Evolutionary conservation across 2,329 filamentous ascomycete species (phyloP).

Genomic region (Stachybotrys elegans): DNA sequence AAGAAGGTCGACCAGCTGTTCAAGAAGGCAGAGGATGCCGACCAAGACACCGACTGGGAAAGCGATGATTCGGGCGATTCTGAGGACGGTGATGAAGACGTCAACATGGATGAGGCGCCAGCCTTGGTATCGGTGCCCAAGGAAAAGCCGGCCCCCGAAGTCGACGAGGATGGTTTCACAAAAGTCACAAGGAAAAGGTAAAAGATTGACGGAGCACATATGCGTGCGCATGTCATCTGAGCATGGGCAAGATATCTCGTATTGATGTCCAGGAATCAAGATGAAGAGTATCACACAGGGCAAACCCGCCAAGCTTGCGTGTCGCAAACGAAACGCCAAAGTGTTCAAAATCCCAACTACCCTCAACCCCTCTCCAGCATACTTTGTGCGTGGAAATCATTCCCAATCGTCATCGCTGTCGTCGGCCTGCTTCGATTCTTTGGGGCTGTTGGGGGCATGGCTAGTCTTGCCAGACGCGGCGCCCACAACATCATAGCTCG

Average conservation of each 20-base stretch:
- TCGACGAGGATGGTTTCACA: conserved; percentile 79
- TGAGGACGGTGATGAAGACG: conserved; percentile 53
- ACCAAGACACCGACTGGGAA: conserved; percentile 58
- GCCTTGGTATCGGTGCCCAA: conserved; percentile 49
- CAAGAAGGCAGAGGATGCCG: conserved; percentile 48
- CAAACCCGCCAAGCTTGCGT: conserved; percentile 12
- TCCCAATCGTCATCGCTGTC: conserved; percentile 65
- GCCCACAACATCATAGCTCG: conserved; percentile 90
- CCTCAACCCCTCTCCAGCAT: conserved; percentile 5
- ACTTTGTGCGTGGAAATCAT: conserved; percentile 32
- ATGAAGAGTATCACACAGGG: conserved; percentile 3
- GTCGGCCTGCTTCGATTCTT: conserved; percentile 48
- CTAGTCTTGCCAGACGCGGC: conserved; percentile 71
- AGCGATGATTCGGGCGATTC: conserved; percentile 54
- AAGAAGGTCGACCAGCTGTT: conserved; percentile 50
- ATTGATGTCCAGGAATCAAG: conserved; percentile 20
- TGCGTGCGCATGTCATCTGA: too few species aligned
- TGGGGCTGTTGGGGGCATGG: conserved; percentile 66
- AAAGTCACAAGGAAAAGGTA: conserved; percentile 65
- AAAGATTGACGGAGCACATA: too few species aligned
- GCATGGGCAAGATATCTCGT: conserved; percentile 2
- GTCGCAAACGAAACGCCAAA: conserved; percentile 27
- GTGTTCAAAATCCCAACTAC: conserved; percentile 15
- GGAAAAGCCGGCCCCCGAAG: conserved; percentile 63
- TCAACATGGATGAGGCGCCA: conserved; percentile 67